Evolutionary conservation across 2,329 filamentous ascomycete genomes (phyloP), one percentile per base, ranked within the genome.

Genomic region (Myotisia sp.): DNA sequence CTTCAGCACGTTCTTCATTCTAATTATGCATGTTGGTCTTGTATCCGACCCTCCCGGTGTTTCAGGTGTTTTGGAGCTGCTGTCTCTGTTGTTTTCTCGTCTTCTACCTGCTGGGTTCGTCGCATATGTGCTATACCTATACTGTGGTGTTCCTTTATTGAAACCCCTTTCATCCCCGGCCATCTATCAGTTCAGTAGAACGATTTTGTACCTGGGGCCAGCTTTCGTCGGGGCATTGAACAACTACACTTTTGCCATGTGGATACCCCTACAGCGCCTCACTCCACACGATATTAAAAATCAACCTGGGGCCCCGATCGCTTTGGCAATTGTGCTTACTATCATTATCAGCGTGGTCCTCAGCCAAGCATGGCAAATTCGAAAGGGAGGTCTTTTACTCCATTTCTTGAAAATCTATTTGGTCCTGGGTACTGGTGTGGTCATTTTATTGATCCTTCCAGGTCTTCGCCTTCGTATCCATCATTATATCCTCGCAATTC

Each of bases 211-310:
- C 79, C 65, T 98, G 1, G 86, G 86, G 1, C 78, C 76, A 5
- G 85, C 80, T 50, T 98, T 92, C 79, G 74, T 94, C 24, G 90
- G 86, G 10, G 78, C 83, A 1, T 60, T 98, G 44, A 87, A 87
- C 50, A 95, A 95, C 58, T 92, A 94, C 58, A 95, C 90, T 0
- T 83, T 98, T 49, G 80, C 84, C 47, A 53, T 54, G 6, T 79
- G 82, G 59, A 94, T 98, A 41, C 90, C 90, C 0, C 90, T 98
- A 44, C 75, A 85, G 55, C 78, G 90, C 2, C 68, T 98, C n/a
- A 95, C 82, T 6, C 75, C 78, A 0, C 84, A 92, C 52, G 90
- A 98, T 51, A 73, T 98, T 27, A 63, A 79, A 30, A 78, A 85
- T 46, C 85, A 98, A 51, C 87, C 90, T 0, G 90, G 90, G 5